Evolutionary conservation across 352 stramenopile species (phyloP), one percentile per base, ranked within the genome.

Genomic region (Phytophthora pluvialis): DNA sequence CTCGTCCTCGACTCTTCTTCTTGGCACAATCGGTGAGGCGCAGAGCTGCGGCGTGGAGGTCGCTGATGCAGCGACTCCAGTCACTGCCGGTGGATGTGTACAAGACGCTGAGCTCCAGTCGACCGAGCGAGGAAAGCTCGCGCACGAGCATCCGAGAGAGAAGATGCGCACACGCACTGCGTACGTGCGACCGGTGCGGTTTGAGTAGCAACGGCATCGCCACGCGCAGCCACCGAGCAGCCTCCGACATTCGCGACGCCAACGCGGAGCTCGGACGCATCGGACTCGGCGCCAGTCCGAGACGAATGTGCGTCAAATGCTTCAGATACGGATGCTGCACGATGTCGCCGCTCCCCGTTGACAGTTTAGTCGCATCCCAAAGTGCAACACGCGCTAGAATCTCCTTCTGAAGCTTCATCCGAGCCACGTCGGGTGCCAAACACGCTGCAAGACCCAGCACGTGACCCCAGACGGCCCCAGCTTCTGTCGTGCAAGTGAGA

Each of bases 51-150:
- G 80, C 70, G 42, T 94, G 83, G 15, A 93, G 44, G 8, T 93
- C 83, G 52, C 70, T 89, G 45, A 91, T 38, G 18, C 64, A 76
- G 25, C 57, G 80, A 44, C 75, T 91, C 86, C 86, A 94, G 21
- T 93, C 86, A 31, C 66, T 73, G 3, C 55, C 61, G 1, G 61
- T 68, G 7, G 52, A 72, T 8, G 61, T 67, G 35, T 75, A 72
- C 36, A 75, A 15, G 2, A 57, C 56, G 36, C 38, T 67, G 3
- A 82, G 52, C 5, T 66, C 46, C 1, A 44, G 35, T 11, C 42
- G 31, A 43, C 67, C 52, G 3, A 91, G 58, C 0, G 45, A 38
- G 4, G 66, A 36, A 3, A 91, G 54, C 47, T 92, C 81, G 1
- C 67, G 70, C 1, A 67, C 62, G 1, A 94, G 58, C 15, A 91